These are phyloP conservation scores for Cercospora sesami DNA, from an alignment of 2,329 filamentous ascomycete species.

Conservation along the genomic window DNA sequence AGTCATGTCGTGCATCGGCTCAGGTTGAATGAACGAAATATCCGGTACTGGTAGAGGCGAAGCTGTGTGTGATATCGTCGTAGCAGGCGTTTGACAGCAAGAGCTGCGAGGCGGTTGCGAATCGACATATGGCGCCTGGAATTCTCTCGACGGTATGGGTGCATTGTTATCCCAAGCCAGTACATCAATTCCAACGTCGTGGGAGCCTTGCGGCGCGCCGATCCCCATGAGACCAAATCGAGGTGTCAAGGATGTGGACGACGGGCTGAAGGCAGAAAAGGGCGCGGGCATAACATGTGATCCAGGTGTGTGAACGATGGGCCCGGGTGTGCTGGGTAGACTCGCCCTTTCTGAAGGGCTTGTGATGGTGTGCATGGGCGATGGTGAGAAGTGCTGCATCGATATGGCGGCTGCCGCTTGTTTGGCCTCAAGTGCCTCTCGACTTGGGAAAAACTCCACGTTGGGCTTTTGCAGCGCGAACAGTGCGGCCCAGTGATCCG, in stretches of 20 bases:
- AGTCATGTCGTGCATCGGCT: conserved; percentile 14
- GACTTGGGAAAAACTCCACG: conserved; percentile 34
- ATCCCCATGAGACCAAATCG: conserved; percentile 39
- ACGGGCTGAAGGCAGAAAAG: conserved; percentile 21
- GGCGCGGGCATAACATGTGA: conserved; percentile 20
- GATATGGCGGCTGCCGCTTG: conserved; percentile 17
- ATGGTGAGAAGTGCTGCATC: conserved; percentile 22
- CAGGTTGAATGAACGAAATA: conserved; percentile 9
- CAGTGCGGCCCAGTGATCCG: conserved; percentile 36
- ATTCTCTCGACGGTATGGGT: conserved; percentile 30
- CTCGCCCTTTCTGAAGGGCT: conserved; percentile 20
- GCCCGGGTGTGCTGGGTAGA: conserved; percentile 23
- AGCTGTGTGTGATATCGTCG: conserved; percentile 15
- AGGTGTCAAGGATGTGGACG: conserved; percentile 25
- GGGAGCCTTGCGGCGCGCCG: conserved; percentile 31
- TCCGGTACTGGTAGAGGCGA: conserved; percentile 17
- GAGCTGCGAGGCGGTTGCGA: conserved; percentile 23
- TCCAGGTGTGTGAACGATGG: conserved; percentile 15
- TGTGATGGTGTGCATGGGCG: conserved; percentile 24
- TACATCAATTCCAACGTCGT: conserved; percentile 26
- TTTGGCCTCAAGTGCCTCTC: conserved; percentile 33
- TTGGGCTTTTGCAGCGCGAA: conserved; percentile 34
- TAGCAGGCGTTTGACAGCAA: conserved; percentile 32
- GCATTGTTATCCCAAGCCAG: conserved; percentile 33
- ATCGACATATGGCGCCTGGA: conserved; percentile 20